phyloP scores from a whole-genome alignment of 164 flowering plant genomes.

The Piper longum region DNA sequence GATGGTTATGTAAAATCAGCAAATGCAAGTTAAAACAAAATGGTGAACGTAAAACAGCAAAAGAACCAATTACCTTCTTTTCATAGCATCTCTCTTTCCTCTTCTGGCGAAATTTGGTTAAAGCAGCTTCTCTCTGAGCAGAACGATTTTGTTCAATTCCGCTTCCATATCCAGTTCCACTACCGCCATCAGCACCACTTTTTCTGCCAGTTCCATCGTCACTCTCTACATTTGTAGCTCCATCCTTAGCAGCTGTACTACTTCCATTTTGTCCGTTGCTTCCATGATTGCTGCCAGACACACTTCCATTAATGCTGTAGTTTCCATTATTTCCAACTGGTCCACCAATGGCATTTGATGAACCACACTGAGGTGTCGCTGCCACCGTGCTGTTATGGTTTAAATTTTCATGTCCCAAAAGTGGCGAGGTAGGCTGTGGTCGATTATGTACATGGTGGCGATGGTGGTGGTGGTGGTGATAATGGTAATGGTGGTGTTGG shows the following conservation, averaged over 20 bases:
- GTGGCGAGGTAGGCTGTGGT: conserved; percentile 11
- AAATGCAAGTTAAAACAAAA: conserved; percentile 1
- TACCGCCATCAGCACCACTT: conserved; percentile 25
- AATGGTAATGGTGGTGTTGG: conserved; percentile 48
- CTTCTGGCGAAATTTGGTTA: conserved; percentile 71
- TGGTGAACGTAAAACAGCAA: not conserved
- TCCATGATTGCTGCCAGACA: conserved; percentile 60
- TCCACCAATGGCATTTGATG: conserved; percentile 37
- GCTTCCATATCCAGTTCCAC: conserved; percentile 21
- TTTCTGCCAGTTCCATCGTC: conserved; percentile 32
- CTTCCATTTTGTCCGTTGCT: conserved; percentile 57
- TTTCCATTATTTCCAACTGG: conserved; percentile 30
- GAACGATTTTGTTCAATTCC: conserved; percentile 35
- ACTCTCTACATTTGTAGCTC: conserved; percentile 28
- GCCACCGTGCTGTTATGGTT: conserved; percentile 25
- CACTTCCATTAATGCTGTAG: conserved; percentile 52
- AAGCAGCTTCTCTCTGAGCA: conserved; percentile 66
- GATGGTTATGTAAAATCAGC: not conserved
- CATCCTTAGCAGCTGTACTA: conserved; percentile 30
- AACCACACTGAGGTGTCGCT: conserved; percentile 34
- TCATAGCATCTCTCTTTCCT: conserved; percentile 75
- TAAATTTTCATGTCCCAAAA: conserved; percentile 27
- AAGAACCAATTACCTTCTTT: conserved; percentile 40
- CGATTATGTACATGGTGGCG: conserved; percentile 33
- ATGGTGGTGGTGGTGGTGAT: conserved; percentile 54